Evolutionary conservation across 306 rosid genomes (phyloP).

Genomic region (Ormosia semicastrata): DNA sequence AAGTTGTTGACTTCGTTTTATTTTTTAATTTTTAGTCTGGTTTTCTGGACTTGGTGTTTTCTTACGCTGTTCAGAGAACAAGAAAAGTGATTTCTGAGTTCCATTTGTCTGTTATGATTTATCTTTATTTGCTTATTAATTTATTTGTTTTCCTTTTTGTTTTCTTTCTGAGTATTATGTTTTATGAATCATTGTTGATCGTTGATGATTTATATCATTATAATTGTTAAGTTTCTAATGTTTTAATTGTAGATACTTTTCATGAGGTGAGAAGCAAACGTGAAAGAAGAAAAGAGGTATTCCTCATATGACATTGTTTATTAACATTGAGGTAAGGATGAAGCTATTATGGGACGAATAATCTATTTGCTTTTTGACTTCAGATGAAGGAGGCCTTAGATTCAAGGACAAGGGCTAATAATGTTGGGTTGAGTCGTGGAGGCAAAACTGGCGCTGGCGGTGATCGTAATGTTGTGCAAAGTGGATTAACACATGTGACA

Average conservation of each 20-base stretch:
- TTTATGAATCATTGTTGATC: neutral
- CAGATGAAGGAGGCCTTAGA: conserved; percentile 61
- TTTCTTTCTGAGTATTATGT: neutral
- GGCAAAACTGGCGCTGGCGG: conserved; percentile 27
- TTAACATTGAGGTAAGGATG: neutral
- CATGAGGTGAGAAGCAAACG: conserved; percentile 84
- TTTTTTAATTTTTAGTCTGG: neutral
- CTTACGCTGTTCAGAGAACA: neutral
- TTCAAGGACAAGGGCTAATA: conserved; percentile 41
- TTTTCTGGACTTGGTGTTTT: conserved; percentile 3
- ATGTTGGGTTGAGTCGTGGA: conserved; percentile 36
- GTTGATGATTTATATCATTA: neutral
- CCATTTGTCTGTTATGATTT: neutral
- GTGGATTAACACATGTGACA: conserved; percentile 39
- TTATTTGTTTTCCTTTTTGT: neutral
- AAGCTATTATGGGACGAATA: neutral
- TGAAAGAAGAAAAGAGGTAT: conserved; percentile 83
- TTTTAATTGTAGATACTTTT: conserved; percentile 62
- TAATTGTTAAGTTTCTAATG: conserved; percentile 8
- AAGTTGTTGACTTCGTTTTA: neutral
- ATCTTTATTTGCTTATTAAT: neutral
- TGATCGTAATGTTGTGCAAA: conserved; percentile 28
- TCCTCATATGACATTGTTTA: neutral
- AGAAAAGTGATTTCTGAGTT: neutral
- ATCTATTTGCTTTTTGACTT: neutral